Evolutionary conservation across 2,329 filamentous ascomycete genomes (phyloP), one percentile per base, ranked within the genome.

Genomic region (Pezizomycotina sp.): DNA sequence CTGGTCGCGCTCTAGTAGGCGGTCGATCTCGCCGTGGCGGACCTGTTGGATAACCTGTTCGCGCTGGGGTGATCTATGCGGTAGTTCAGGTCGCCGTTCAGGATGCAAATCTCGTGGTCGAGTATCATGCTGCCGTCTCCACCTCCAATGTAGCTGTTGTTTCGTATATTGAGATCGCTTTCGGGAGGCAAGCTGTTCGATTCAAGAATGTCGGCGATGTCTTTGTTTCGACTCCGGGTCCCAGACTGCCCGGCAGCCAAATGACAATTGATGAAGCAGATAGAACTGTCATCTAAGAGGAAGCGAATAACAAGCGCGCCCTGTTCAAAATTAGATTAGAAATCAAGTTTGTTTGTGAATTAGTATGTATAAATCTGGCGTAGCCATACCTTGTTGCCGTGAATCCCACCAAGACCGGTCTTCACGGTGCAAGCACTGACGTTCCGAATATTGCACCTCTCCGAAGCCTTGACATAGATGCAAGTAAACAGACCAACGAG

Each of bases 251-350:
- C 89, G 0, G 89, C 89, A 12, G 89, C 89, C 41, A 98, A 63
- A 68, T 98, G 89, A 55, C 89, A 98, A 55, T 98, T 98, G 60
- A 95, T 70, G 58, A 98, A 86, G 60, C 89, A 98, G 22, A 98
- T 59, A 1, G 86, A 93, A 32, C 77, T 89, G 56, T 98, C 84
- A 52, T 98, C 89, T 2, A 98, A 60, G 50, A 84, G 68, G 58
- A 98, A 92, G n/a, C 89, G 79, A 24, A 93, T 68, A 22, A 92
- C 68, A 22, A 95, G 70, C 13, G 84, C 89, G 45, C 89, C 89
- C 63, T 69, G n/a, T n/a, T n/a, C n/a, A n/a, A n/a, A n/a, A n/a
- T n/a, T n/a, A n/a, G n/a, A 24, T 52, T 20, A 52, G 21, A 6
- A 5, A 9, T 30, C 10, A 18, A 12, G n/a, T n/a, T n/a, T 4